phyloP scores from a whole-genome alignment of 2,329 filamentous ascomycete genomes.

The Pestalotiopsis sp. region DNA sequence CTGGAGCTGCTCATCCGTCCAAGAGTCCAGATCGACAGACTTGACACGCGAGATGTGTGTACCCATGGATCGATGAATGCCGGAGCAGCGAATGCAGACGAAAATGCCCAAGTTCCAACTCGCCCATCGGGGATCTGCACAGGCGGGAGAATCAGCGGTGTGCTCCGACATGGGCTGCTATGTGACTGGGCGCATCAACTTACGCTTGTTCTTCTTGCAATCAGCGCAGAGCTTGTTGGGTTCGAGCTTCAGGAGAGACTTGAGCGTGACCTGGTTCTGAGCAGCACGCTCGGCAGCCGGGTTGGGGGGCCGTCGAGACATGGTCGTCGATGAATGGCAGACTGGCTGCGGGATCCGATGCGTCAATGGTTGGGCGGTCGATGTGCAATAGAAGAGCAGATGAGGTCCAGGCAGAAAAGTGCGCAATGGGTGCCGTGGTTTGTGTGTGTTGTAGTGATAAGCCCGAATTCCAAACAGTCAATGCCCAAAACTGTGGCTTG shows the following conservation, averaged over 20 bases:
- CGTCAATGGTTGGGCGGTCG: neutral
- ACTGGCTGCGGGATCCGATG: neutral
- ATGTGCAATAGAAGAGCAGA: neutral
- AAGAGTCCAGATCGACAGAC: slow-evolving; percentile 94
- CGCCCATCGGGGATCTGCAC: slow-evolving; percentile 90
- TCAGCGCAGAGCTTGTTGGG: slow-evolving; percentile 96
- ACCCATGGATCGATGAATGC: slow-evolving; percentile 97
- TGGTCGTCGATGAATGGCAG: slow-evolving; percentile 37
- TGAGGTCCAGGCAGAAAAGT: neutral
- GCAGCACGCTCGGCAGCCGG: slow-evolving; percentile 84
- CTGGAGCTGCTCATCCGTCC: slow-evolving; percentile 97
- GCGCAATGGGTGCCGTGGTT: neutral
- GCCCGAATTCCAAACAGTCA: neutral
- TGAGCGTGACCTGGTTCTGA: slow-evolving; percentile 91
- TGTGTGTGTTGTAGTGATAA: neutral
- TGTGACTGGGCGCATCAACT: slow-evolving; percentile 31
- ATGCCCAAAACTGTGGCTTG: slow-evolving; percentile 9
- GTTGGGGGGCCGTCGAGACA: slow-evolving; percentile 79
- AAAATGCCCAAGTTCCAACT: slow-evolving; percentile 99
- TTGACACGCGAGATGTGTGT: slow-evolving; percentile 98
- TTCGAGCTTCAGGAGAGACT: slow-evolving; percentile 91
- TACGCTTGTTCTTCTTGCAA: slow-evolving; percentile 98
- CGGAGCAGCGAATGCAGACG: slow-evolving; percentile 96
- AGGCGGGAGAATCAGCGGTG: neutral
- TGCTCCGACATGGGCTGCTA: slow-evolving; percentile 13